Evolutionary conservation across 139 green algal species (phyloP), one percentile per base, ranked within the genome.

Genomic region (Closterium sp.): DNA sequence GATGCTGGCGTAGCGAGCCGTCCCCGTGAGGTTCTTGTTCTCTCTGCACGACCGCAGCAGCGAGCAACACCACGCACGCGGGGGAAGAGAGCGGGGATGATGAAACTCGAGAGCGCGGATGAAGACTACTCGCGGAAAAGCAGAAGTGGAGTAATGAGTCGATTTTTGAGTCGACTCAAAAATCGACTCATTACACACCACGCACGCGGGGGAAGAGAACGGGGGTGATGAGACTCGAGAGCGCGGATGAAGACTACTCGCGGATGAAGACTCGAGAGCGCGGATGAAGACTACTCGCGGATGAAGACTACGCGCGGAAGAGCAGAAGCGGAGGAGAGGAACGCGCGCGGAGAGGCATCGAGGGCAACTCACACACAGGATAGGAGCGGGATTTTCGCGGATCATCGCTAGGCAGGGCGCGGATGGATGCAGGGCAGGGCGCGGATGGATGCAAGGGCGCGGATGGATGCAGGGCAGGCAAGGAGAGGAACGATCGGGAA

Each of bases 11-110:
- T 99, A 99, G 64, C 98, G 97, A n/a, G 98, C 98, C 25, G 98
- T 99, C 55, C 98, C 98, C 25, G 98, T 99, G 85, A 99, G 95
- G 94, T 99, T 99, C 92, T 99, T 99, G 96, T 99, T 99, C 96
- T 99, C 98, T 88, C 97, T 94, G 91, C 33, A 87, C 7, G 31
- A 90, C 84, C 30, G 25, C 31, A 35, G 3, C 32, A 6, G 19
- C 7, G 38, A 30, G 31, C 32, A n/a, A n/a, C 31, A 36, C 32
- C 84, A 35, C 0, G n/a, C 83, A 86, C 83, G 55, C 55, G n/a
- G n/a, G n/a, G n/a, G n/a, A n/a, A n/a, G n/a, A n/a, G n/a, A n/a
- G n/a, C n/a, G n/a, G n/a, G n/a, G n/a, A n/a, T n/a, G n/a, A n/a
- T n/a, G n/a, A n/a, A n/a, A 76, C 55, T 28, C 55, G 16, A 76